Percentiles rank a stretch among this genome's conserved stretches.
These are phyloP conservation scores for Microcera coccophila DNA, from an alignment of 2,329 filamentous ascomycete species.

Conservation along the genomic window DNA sequence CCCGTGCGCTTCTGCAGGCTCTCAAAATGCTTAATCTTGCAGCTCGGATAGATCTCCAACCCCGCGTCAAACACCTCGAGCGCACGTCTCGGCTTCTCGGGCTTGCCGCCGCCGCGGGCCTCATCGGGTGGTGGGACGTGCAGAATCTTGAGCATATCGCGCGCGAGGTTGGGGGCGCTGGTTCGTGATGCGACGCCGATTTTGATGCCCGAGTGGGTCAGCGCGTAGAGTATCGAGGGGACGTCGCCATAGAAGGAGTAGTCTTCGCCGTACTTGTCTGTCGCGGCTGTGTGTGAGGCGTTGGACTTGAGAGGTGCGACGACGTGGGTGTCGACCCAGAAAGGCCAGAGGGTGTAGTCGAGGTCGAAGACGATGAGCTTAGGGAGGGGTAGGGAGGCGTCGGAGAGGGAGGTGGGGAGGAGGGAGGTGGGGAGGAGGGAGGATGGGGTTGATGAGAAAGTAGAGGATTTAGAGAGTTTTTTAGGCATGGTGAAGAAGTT, in stretches of 20 bases:
- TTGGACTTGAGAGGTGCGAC: conserved; percentile 62
- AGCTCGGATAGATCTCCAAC: conserved; percentile 68
- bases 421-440: conserved; percentile 20
- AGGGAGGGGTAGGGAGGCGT: conserved; percentile 64
- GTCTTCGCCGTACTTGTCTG: conserved; percentile 59
- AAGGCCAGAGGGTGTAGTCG: conserved; percentile 98
- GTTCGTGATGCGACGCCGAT: conserved; percentile 80
- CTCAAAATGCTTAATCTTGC: conserved; percentile 83
- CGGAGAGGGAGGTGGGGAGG: conserved; percentile 43
- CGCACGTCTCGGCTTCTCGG: conserved; percentile 40
- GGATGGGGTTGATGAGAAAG: conserved; percentile 28
- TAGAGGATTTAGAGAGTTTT: conserved; percentile 31
- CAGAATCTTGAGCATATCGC: conserved; percentile 74
- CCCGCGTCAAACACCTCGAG: conserved; percentile 59
- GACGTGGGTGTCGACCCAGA: conserved; percentile 95
- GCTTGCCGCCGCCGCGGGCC: conserved; percentile 23
- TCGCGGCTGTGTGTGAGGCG: conserved; percentile 39
- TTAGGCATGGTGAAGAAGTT: conserved; percentile 25
- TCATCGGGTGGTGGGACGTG: conserved; percentile 45
- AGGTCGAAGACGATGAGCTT: conserved; percentile 88
- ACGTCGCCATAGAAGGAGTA: conserved; percentile 70
- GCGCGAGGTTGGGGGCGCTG: conserved; percentile 70
- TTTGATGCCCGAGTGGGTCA: conserved; percentile 43
- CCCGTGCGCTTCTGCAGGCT: conserved; percentile 67
- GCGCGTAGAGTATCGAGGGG: conserved; percentile 61